phyloP scores from a whole-genome alignment of 176 grass and related monocot genomes.

The Triticum urartu region DNA sequence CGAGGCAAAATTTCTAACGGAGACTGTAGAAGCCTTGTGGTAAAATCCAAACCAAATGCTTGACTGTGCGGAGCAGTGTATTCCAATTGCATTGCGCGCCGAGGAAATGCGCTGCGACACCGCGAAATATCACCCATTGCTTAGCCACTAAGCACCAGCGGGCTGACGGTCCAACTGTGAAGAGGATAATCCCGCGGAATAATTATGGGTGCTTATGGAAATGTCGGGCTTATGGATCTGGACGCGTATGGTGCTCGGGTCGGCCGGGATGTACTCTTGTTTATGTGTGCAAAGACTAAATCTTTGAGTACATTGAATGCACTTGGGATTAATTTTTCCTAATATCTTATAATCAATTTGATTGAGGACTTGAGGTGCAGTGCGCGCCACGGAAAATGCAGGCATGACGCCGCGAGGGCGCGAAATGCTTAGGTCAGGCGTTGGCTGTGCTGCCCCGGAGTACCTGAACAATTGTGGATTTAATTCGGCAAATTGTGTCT shows the following conservation, averaged over 20 bases:
- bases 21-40: neutral
- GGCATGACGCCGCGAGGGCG: neutral
- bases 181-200: neutral
- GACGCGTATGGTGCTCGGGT: neutral
- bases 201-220: neutral
- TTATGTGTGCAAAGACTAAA: conserved; percentile 11
- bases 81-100: neutral
- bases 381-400: conserved; percentile 12
- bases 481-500: neutral
- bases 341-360: neutral
- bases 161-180: too few species aligned
- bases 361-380: neutral
- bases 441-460: neutral
- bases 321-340: neutral
- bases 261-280: neutral
- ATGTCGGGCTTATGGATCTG: neutral
- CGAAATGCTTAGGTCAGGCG: conserved; percentile 28
- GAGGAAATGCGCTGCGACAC: neutral
- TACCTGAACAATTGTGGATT: too few species aligned
- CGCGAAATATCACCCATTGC: neutral
- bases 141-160: neutral
- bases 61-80: neutral
- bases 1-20: neutral
- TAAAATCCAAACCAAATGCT: neutral
- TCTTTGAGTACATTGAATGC: conserved; percentile 17